These are phyloP conservation scores for Coemansia sp. DNA, from an alignment of 192 early-diverging fungal species.

Conservation along the genomic window DNA sequence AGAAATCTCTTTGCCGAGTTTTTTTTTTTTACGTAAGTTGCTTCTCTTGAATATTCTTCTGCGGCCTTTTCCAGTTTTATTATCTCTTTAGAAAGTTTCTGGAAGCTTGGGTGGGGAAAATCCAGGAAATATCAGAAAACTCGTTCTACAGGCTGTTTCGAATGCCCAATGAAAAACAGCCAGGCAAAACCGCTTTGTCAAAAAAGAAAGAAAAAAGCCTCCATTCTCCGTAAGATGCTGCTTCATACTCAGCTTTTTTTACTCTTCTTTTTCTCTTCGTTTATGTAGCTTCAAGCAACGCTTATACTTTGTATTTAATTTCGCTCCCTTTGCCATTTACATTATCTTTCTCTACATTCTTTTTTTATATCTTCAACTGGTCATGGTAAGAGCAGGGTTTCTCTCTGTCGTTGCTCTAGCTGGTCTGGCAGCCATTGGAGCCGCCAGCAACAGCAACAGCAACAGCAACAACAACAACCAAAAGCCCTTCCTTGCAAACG, in stretches of 20 bases:
- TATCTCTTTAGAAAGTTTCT: neutral
- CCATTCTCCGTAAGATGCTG: too few relatives aligned
- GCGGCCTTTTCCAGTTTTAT: neutral
- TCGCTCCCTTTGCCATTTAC: neutral
- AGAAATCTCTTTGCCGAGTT: too few relatives aligned
- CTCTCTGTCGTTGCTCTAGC: constrained; percentile 8
- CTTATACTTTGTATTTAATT: neutral
- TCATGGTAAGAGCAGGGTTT: constrained; percentile 13
- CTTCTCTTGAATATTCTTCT: neutral
- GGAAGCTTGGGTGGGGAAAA: neutral
- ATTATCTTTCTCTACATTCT: neutral
- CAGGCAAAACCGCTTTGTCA: neutral
- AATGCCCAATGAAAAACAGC: neutral
- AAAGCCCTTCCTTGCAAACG: neutral
- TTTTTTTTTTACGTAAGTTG: too few relatives aligned
- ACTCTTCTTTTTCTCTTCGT: neutral
- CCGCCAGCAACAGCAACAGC: neutral
- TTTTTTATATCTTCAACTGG: neutral
- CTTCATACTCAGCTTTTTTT: neutral
- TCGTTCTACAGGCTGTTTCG: too few relatives aligned
- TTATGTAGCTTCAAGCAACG: neutral
- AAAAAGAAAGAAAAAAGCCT: neutral
- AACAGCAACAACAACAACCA: neutral
- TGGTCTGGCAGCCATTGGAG: neutral
- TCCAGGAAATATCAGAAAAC: neutral